phyloP scores from a whole-genome alignment of 495 filamentous ascomycete genomes.

The Aspergillus carlsbadensis region DNA sequence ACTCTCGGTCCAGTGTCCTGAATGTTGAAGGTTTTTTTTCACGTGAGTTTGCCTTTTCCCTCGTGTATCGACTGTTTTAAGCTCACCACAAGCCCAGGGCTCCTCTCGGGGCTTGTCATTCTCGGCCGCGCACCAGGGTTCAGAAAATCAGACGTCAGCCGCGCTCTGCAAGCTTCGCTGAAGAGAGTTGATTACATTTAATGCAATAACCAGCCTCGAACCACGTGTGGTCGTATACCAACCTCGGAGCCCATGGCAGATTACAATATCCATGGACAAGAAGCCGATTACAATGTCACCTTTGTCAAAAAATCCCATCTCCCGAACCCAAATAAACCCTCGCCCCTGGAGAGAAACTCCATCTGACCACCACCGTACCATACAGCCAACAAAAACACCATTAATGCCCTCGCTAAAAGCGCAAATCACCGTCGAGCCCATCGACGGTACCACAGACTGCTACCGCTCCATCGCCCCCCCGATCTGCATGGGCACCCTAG shows the following conservation, averaged over 20 bases:
- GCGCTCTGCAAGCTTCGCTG: slow-evolving; percentile 3
- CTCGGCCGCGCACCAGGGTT: slow-evolving; percentile 19
- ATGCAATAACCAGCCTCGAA: background rate
- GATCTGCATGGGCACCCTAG: slow-evolving; percentile 11
- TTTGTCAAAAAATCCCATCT: too few relatives aligned
- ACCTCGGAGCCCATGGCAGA: background rate
- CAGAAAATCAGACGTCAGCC: slow-evolving; percentile 6
- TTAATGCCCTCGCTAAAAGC: slow-evolving; percentile 5
- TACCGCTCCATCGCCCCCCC: slow-evolving; percentile 9
- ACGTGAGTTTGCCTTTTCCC: slow-evolving; percentile 2
- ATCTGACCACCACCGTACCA: too few relatives aligned
- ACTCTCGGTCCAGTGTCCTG: background rate
- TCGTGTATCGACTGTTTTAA: background rate
- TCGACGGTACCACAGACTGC: background rate
- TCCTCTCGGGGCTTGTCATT: slow-evolving; percentile 9
- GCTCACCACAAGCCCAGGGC: background rate
- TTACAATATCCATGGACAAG: slow-evolving; percentile 1
- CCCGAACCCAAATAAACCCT: too few relatives aligned
- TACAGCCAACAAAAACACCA: too few relatives aligned
- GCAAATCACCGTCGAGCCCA: slow-evolving; percentile 11
- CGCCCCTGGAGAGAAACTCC: too few relatives aligned
- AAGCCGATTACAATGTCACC: background rate
- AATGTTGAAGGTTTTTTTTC: slow-evolving; percentile 15
- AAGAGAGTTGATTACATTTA: background rate
- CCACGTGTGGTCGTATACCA: background rate